phyloP scores from a whole-genome alignment of 2,329 filamentous ascomycete genomes.

The Truncatella angustata region DNA sequence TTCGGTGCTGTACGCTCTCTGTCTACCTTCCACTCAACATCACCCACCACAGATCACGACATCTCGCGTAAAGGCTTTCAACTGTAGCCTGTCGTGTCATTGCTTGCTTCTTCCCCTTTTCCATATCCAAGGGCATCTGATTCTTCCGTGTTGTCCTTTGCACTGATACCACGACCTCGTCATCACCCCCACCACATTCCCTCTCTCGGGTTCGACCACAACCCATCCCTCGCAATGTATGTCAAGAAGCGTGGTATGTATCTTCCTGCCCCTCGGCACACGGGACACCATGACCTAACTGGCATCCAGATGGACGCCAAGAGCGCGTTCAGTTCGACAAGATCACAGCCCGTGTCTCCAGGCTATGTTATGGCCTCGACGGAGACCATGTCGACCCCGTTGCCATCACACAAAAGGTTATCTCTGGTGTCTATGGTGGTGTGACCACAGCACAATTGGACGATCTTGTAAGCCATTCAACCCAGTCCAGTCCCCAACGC shows the following conservation, averaged over 20 bases:
- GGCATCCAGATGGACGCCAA: constrained; percentile 83
- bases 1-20: constrained; percentile 8
- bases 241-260: constrained; percentile 62
- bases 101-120: neutral
- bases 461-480: constrained; percentile 73
- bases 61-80: constrained; percentile 7
- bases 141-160: neutral
- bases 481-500: neutral
- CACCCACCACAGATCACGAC: constrained; percentile 15
- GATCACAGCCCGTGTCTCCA: constrained; percentile 97
- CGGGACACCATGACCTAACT: constrained; percentile 15
- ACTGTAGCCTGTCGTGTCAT: constrained; percentile 7
- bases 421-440: constrained; percentile 97
- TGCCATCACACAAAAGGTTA: constrained; percentile 98
- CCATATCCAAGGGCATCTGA: neutral
- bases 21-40: constrained; percentile 19
- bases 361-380: constrained; percentile 96
- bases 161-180: neutral
- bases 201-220: constrained; percentile 17
- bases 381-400: constrained; percentile 93
- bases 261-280: constrained; percentile 2
- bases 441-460: constrained; percentile 96
- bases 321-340: constrained; percentile 99
- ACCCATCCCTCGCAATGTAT: constrained; percentile 48
- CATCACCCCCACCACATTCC: constrained; percentile 11